Evolutionary conservation across 2,329 filamentous ascomycete genomes (phyloP).

Genomic region (Fusarium staphyleae): DNA sequence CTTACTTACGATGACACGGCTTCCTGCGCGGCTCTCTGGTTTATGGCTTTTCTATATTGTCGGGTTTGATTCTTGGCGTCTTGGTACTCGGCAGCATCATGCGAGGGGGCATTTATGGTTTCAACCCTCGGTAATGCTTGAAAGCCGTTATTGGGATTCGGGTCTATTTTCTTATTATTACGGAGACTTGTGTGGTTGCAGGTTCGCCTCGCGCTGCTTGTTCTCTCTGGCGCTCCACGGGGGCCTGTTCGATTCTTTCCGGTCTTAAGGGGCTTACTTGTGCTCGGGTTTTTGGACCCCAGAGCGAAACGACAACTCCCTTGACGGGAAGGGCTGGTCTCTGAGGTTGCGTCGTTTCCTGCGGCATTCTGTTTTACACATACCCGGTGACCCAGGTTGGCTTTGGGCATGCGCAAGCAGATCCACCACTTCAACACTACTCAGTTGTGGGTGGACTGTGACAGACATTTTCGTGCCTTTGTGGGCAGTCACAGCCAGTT

Average conservation of each 20-base stretch:
- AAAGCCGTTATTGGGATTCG: conserved; percentile 5
- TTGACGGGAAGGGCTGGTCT: conserved; percentile 41
- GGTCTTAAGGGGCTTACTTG: conserved; percentile 26
- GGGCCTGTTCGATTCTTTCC: conserved; percentile 33
- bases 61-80: conserved; percentile 36
- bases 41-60: conserved; percentile 19
- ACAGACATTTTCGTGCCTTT: conserved; percentile 28
- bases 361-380: conserved; percentile 40
- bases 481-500: conserved; percentile 25
- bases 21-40: conserved; percentile 27
- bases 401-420: conserved; percentile 34
- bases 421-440: conserved; percentile 41
- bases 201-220: conserved; percentile 17
- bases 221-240: conserved; percentile 31
- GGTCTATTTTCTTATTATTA: conserved; percentile 31
- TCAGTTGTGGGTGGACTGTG: conserved; percentile 33
- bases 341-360: conserved; percentile 39
- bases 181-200: conserved; percentile 16
- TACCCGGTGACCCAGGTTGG: conserved; percentile 36
- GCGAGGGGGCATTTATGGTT: conserved; percentile 7
- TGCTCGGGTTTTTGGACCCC: conserved; percentile 31
- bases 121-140: conserved; percentile 10
- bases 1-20: conserved; percentile 47
- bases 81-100: conserved; percentile 32
- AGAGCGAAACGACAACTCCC: conserved; percentile 38